phyloP scores from a whole-genome alignment of 495 filamentous ascomycete genomes.

The Xylaria castorea region DNA sequence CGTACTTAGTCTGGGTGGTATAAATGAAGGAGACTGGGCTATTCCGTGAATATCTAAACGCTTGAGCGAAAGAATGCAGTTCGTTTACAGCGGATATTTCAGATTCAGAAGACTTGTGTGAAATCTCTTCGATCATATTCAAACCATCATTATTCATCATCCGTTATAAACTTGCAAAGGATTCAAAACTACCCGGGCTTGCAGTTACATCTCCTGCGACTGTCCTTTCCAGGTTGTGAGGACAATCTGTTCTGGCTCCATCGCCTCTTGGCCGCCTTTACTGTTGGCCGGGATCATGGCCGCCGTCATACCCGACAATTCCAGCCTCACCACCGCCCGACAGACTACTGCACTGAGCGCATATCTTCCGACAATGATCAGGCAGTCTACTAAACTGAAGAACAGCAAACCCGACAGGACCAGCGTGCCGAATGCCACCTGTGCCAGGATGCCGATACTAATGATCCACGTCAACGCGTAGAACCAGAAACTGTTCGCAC shows the following conservation, averaged over 20 bases:
- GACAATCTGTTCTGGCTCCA: slow-evolving; percentile 19
- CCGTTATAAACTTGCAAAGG: neutral
- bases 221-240: slow-evolving; percentile 19
- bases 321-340: slow-evolving; percentile 31
- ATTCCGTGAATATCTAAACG: neutral
- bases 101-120: neutral
- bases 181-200: neutral
- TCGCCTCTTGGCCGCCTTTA: neutral
- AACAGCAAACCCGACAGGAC: slow-evolving; percentile 35
- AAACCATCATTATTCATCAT: slow-evolving; percentile 1
- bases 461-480: slow-evolving; percentile 22
- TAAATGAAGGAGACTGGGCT: neutral
- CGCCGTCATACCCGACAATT: slow-evolving; percentile 30
- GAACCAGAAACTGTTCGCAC: slow-evolving; percentile 16
- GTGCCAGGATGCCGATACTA: slow-evolving; percentile 21
- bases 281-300: neutral
- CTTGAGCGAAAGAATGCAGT: neutral
- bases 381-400: slow-evolving; percentile 27
- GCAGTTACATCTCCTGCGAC: neutral
- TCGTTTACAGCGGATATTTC: neutral
- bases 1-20: neutral
- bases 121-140: neutral
- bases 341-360: slow-evolving; percentile 25
- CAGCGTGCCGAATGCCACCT: slow-evolving; percentile 33
- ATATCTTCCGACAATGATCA: slow-evolving; percentile 30